Percentiles rank a stretch among this genome's conserved stretches.
Evolutionary conservation across 257 asterid genomes (phyloP).

Genomic region (Perilla frutescens): DNA sequence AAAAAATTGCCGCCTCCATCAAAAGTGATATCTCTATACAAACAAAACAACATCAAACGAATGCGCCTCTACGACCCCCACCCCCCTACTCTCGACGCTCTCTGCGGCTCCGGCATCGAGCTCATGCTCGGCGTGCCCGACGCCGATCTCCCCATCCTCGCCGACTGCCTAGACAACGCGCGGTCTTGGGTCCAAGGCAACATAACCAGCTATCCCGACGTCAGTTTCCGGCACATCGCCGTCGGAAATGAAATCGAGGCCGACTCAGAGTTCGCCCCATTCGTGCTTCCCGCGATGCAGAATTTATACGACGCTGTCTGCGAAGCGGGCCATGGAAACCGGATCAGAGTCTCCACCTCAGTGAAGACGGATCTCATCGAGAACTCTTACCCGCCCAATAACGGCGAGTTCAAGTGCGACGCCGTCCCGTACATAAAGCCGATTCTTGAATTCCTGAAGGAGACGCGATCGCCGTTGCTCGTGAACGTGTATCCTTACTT

Average conservation of each 20-base stretch:
- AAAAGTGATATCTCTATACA: conserved; percentile 31
- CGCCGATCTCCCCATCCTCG: conserved; percentile 9
- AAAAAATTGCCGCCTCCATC: conserved; percentile 18
- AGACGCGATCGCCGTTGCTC: neutral
- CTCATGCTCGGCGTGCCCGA: conserved; percentile 37
- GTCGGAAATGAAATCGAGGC: conserved; percentile 20
- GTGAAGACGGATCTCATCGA: neutral
- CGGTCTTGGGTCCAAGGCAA: neutral
- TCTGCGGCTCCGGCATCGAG: conserved; percentile 37
- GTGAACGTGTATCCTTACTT: conserved; percentile 2
- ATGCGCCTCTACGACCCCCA: conserved; percentile 36
- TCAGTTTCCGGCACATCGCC: conserved; percentile 1
- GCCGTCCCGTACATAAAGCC: neutral
- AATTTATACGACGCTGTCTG: neutral
- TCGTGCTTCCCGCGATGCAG: neutral
- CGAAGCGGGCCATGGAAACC: neutral
- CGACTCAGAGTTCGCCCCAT: neutral
- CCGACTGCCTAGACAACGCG: neutral
- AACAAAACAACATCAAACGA: conserved; percentile 20
- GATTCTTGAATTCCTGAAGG: neutral
- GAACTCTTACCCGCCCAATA: neutral
- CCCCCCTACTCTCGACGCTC: conserved; percentile 31
- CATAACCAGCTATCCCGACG: neutral
- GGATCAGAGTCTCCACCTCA: neutral
- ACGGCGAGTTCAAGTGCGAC: neutral